phyloP scores from a whole-genome alignment of 305 asterid genomes.

The Fraxinus sp. region DNA sequence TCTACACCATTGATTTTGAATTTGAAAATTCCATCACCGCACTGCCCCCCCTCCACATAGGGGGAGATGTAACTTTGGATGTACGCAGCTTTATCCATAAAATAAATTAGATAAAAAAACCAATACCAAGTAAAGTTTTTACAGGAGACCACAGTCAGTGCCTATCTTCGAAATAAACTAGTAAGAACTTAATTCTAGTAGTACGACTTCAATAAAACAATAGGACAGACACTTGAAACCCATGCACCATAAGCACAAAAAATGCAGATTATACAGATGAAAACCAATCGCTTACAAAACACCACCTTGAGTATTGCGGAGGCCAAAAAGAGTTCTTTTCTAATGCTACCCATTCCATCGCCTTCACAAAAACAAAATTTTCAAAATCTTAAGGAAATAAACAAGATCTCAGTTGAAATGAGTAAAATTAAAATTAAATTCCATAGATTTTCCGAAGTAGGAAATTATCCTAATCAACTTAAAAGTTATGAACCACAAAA shows the following conservation, averaged over 20 bases:
- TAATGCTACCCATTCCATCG: conserved; percentile 52
- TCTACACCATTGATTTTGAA: neutral
- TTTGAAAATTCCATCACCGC: too few relatives aligned
- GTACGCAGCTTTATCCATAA: neutral
- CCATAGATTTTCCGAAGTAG: neutral
- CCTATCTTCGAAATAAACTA: conserved; percentile 1
- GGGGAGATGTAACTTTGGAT: too few relatives aligned
- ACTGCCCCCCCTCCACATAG: too few relatives aligned
- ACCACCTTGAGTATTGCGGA: conserved; percentile 65
- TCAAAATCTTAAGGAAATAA: conserved; percentile 6
- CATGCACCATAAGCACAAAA: neutral
- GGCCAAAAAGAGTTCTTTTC: conserved; percentile 72
- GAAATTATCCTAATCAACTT: neutral
- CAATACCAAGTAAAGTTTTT: neutral
- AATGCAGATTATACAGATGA: neutral
- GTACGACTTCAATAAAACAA: neutral
- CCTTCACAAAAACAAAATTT: conserved; percentile 34
- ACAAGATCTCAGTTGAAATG: neutral
- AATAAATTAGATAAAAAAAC: neutral
- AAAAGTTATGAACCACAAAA: neutral
- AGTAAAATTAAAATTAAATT: neutral
- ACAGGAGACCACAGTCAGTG: neutral
- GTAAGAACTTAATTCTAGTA: conserved; percentile 3
- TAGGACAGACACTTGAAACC: neutral
- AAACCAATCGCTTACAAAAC: conserved; percentile 7